These are phyloP conservation scores for Kwoniella mangroviensis DNA, from an alignment of 768 basidiomycete genomes.

Conservation along the genomic window DNA sequence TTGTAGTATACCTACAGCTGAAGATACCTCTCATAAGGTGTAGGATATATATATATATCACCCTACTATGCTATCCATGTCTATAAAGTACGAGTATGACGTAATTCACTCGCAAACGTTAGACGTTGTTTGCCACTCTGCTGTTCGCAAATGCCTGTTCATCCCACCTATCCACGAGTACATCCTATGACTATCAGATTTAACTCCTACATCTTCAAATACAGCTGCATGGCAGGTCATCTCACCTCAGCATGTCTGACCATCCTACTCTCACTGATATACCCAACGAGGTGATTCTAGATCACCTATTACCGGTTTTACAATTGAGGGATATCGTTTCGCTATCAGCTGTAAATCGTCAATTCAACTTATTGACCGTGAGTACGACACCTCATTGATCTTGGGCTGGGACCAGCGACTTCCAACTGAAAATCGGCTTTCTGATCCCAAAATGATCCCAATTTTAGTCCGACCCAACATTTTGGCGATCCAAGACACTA, in stretches of 20 bases:
- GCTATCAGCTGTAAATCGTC: slow-evolving; percentile 69
- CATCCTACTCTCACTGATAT: slow-evolving; percentile 59
- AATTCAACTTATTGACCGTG: slow-evolving; percentile 62
- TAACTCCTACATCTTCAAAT: background rate
- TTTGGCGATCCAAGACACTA: slow-evolving; percentile 44
- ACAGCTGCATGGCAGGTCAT: background rate
- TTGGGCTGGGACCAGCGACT: too few species aligned
- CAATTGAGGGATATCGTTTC: slow-evolving; percentile 65
- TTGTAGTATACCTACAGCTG: too few species aligned
- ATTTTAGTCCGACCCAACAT: slow-evolving; percentile 36
- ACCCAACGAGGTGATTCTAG: slow-evolving; percentile 77
- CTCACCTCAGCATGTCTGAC: background rate
- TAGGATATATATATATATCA: too few species aligned
- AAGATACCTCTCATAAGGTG: too few species aligned
- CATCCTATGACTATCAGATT: background rate
- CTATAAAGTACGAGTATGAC: too few species aligned
- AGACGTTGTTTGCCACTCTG: too few species aligned
- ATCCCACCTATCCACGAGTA: background rate
- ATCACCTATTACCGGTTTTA: slow-evolving; percentile 65
- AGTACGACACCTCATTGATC: background rate
- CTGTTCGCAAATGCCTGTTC: too few species aligned
- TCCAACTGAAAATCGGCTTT: too few species aligned
- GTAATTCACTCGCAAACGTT: too few species aligned
- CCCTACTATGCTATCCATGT: too few species aligned
- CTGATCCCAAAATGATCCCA: too few species aligned